Evolutionary conservation across 2,329 filamentous ascomycete species (phyloP).

Genomic region (Fusarium sp.): DNA sequence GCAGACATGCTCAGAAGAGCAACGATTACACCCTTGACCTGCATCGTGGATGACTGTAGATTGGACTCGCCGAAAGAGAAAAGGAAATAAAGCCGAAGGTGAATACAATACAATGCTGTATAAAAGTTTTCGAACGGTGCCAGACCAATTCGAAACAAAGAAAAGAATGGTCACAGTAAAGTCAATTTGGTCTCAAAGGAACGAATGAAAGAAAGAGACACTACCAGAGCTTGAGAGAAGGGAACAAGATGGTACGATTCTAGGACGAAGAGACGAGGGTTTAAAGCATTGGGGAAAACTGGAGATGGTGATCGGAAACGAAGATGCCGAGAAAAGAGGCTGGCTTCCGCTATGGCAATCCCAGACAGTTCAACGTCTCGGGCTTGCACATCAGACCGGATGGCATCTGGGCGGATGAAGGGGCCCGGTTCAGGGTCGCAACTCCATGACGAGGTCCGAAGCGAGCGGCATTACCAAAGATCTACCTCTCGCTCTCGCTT

Average conservation of each 20-base stretch:
- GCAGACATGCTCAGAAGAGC: conserved; percentile 64
- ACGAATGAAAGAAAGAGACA: conserved; percentile 64
- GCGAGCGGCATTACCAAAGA: conserved; percentile 17
- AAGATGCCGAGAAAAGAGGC: conserved; percentile 57
- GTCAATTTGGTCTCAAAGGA: conserved; percentile 53
- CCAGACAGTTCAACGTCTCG: conserved; percentile 50
- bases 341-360: conserved; percentile 49
- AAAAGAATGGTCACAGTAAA: conserved; percentile 60
- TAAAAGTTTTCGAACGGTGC: conserved; percentile 56
- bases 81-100: conserved; percentile 24
- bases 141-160: conserved; percentile 61
- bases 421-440: conserved; percentile 35
- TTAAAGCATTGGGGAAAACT: conserved; percentile 52
- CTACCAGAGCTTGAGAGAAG: conserved; percentile 62
- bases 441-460: conserved; percentile 28
- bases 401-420: conserved; percentile 46
- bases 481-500: conserved; percentile 14
- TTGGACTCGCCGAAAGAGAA: conserved; percentile 42
- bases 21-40: conserved; percentile 64
- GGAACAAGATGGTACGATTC: conserved; percentile 53
- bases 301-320: conserved; percentile 48
- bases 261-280: conserved; percentile 50
- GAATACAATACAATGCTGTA: conserved; percentile 30
- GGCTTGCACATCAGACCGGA: conserved; percentile 52
- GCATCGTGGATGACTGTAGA: conserved; percentile 59